Evolutionary conservation across 768 basidiomycete genomes (phyloP).

Genomic region (Hypsizygus marmoreus): DNA sequence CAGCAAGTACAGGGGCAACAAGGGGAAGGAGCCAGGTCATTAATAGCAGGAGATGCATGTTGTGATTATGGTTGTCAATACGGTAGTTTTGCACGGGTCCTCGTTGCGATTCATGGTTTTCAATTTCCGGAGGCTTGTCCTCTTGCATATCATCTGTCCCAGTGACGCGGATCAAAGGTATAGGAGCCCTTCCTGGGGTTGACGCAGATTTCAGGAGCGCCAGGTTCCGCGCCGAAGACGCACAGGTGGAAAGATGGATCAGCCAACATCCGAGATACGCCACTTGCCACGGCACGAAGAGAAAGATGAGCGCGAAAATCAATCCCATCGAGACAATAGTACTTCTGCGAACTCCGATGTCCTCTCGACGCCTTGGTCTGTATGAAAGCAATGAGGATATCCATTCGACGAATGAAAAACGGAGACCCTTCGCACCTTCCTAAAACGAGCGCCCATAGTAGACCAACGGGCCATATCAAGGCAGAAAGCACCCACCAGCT

Average conservation of each 20-base stretch:
- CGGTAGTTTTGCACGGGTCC: constrained; percentile 6
- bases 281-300: constrained; percentile 90
- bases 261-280: constrained; percentile 84
- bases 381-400: too few relatives aligned
- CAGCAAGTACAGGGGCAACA: constrained; percentile 73
- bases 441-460: constrained; percentile 28
- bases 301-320: constrained; percentile 65
- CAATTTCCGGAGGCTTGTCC: constrained; percentile 12
- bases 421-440: constrained; percentile 34
- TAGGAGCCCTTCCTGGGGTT: constrained; percentile 16
- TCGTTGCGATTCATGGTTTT: constrained; percentile 10
- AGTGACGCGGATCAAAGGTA: constrained; percentile 22
- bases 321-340: constrained; percentile 59
- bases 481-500: constrained; percentile 56
- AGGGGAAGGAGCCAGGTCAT: constrained; percentile 84
- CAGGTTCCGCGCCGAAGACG: constrained; percentile 29
- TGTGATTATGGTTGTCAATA: constrained; percentile 47
- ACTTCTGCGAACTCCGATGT: constrained; percentile 41
- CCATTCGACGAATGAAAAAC: too few relatives aligned
- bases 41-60: constrained; percentile 65
- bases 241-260: constrained; percentile 74
- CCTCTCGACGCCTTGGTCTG: constrained; percentile 27
- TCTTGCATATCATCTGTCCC: constrained; percentile 16
- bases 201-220: constrained; percentile 12
- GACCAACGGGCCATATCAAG: constrained; percentile 50